phyloP scores from a whole-genome alignment of 1,284 basidiomycete species.

The Golubevia sp. region DNA sequence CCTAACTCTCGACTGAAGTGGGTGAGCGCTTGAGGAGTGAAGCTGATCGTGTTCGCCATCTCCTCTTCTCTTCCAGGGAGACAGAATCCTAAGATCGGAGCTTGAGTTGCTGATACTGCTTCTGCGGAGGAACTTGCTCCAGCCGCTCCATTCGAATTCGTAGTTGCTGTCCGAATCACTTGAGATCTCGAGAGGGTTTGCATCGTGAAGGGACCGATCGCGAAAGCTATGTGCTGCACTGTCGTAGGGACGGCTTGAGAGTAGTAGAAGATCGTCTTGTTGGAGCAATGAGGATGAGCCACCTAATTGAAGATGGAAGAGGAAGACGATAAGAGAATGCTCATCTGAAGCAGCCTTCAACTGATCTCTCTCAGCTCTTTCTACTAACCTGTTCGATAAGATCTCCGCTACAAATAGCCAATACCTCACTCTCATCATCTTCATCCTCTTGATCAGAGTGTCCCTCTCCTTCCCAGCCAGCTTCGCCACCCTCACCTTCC shows the following conservation, averaged over 20 bases:
- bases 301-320: conserved; percentile 66
- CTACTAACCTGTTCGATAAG: conserved; percentile 80
- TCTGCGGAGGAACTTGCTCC: conserved; percentile 11
- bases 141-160: conserved; percentile 9
- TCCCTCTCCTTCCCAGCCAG: conserved; percentile 51
- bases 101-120: conserved; percentile 64
- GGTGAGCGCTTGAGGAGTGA: conserved; percentile 84
- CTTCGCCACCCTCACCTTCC: conserved; percentile 1
- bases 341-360: conserved; percentile 6
- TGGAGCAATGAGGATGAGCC: conserved; percentile 88
- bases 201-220: conserved; percentile 82
- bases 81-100: conserved; percentile 90
- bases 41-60: conserved; percentile 72
- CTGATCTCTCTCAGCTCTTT: conserved; percentile 14
- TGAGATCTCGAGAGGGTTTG: conserved; percentile 8
- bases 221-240: conserved; percentile 93
- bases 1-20: conserved; percentile 91
- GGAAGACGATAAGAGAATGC: conserved; percentile 40
- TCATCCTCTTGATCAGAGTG: conserved; percentile 64
- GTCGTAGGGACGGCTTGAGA: conserved; percentile 85
- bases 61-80: conserved; percentile 80
- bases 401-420: conserved; percentile 92
- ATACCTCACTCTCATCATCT: conserved; percentile 67
- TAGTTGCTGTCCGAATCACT: no score
- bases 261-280: conserved; percentile 93